phyloP scores from a whole-genome alignment of 2,329 filamentous ascomycete species.

The Xylaria sp. region DNA sequence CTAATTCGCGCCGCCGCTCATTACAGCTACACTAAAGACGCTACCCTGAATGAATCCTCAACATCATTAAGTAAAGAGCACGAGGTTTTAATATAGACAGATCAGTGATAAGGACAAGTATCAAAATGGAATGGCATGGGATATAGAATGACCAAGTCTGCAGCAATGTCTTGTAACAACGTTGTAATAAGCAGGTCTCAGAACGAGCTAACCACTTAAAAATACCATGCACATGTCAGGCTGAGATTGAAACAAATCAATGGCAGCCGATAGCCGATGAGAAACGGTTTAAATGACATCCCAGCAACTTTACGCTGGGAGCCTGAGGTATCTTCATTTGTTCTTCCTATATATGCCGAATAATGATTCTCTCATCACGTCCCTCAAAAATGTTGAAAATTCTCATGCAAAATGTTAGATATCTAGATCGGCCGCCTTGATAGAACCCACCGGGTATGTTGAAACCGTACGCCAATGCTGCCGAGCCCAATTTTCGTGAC shows the following conservation, averaged over 20 bases:
- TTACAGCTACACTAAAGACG: no score
- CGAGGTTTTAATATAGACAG: no score
- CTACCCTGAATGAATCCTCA: no score
- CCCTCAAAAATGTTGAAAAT: conserved; percentile 40
- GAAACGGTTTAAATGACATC: conserved; percentile 21
- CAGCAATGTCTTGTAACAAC: not conserved
- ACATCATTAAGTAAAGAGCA: no score
- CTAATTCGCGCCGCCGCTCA: no score
- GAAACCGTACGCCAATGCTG: conserved; percentile 55
- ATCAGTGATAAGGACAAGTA: no score
- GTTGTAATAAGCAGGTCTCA: not conserved
- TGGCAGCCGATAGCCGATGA: not conserved
- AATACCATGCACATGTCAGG: not conserved
- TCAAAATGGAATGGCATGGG: not conserved
- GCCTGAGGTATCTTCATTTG: conserved; percentile 37
- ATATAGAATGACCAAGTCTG: not conserved
- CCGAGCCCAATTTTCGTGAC: conserved; percentile 51
- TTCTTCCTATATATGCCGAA: conserved; percentile 21
- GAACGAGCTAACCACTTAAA: no score
- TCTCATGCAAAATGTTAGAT: conserved; percentile 39
- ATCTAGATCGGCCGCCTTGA: conserved; percentile 36
- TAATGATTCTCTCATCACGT: conserved; percentile 28
- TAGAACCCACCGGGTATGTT: conserved; percentile 49
- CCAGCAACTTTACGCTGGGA: conserved; percentile 20
- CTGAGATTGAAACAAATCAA: not conserved